Evolutionary conservation across 148 eudicot species (phyloP), one percentile per base, ranked within the genome.

Genomic region (Fagopyrum esculentum): DNA sequence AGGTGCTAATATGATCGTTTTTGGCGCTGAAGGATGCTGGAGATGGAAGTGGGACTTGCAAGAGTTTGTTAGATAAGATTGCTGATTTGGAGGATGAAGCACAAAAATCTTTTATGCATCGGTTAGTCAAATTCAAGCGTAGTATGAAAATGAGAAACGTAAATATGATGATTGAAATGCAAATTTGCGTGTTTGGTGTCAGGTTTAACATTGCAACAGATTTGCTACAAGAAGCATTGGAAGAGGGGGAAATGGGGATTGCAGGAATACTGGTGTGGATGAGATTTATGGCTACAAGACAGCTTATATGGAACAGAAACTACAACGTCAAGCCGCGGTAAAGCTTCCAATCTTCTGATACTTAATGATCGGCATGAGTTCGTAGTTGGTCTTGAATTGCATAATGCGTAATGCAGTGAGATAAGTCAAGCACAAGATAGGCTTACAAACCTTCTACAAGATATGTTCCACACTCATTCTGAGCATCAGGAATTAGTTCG

Each of bases 271-370:
- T 95, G 80, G 98, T 95, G 70, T 95, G 98, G 98, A 87, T 95
- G 97, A 89, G 98, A 80, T 95, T 90, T 76, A 90, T 95, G 96
- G 97, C 98, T 54, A 90, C 97, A 75, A 86, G 98, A 78, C 98
- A 95, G 82, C 87, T 95, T 73, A 86, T 92, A 82, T 95, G 98
- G 98, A 95, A 95, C 80, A 95, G 92, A 84, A 92, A 92, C 73
- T 95, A 95, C 89, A 91, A 92, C 72, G 97, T 95, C 73, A 95
- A 95, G 76, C 98, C 98, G 75, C 88, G 98, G 98, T 94, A 90
- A 64, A 45, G 7, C 13, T 56, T 56, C 61, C 4, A 17, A 56
- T 72, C 70, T 51, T 22, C 10, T 19, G 51, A 22, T 22, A 22
- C 26, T 22, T 22, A 0, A 22, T 0, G 26, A 22, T 22, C 26